Evolutionary conservation across 2,329 filamentous ascomycete genomes (phyloP).

Genomic region (Knufia petricola): DNA sequence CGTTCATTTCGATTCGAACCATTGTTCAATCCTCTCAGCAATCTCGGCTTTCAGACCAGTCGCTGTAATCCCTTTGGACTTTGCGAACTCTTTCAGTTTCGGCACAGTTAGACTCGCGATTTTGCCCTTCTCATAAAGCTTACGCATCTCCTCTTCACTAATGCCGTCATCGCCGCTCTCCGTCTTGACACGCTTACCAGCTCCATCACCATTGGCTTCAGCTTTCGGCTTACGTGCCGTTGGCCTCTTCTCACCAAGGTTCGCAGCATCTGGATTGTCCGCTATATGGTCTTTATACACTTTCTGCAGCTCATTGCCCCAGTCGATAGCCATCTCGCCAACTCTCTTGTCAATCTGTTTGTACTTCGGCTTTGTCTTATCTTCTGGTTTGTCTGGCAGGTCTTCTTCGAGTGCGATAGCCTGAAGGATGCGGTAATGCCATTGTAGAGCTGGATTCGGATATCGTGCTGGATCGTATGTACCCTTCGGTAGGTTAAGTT

Average conservation of each 20-base stretch:
- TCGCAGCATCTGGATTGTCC: constrained; percentile 32
- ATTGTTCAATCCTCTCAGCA: constrained; percentile 40
- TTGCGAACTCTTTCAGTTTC: constrained; percentile 39
- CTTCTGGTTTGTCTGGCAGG: constrained; percentile 61
- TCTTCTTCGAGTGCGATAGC: constrained; percentile 87
- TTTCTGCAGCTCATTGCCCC: constrained; percentile 59
- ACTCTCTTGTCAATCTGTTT: constrained; percentile 83
- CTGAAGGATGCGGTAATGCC: constrained; percentile 94
- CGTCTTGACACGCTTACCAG: constrained; percentile 40
- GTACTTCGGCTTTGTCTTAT: constrained; percentile 75
- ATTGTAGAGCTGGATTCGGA: constrained; percentile 86
- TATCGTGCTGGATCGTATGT: constrained; percentile 78
- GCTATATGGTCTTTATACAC: constrained; percentile 41
- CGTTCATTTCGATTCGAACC: constrained; percentile 35
- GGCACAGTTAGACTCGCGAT: constrained; percentile 40
- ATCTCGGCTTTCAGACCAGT: constrained; percentile 40
- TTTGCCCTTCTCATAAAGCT: constrained; percentile 34
- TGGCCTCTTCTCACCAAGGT: constrained; percentile 40
- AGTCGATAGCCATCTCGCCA: constrained; percentile 67
- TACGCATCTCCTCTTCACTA: constrained; percentile 32
- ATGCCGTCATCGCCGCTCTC: constrained; percentile 23
- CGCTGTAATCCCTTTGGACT: constrained; percentile 32
- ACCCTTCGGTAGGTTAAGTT: constrained; percentile 78
- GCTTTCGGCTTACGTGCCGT: constrained; percentile 9
- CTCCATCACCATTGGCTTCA: constrained; percentile 16